Evolutionary conservation across 129 eudicot species (phyloP), one percentile per base, ranked within the genome.

Genomic region (Lonicera japonica): DNA sequence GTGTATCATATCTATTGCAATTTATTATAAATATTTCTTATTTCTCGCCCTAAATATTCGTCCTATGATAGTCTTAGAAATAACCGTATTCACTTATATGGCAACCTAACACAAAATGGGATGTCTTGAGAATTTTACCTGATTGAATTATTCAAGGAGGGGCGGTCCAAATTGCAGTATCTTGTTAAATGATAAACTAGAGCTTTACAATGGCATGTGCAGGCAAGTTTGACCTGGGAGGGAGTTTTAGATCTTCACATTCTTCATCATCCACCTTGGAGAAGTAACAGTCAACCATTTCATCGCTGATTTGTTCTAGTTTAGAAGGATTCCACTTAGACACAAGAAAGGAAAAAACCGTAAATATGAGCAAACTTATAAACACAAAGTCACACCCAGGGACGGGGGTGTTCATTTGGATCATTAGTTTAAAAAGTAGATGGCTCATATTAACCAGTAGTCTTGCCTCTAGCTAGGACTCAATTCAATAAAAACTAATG

Each of bases 301-400:
- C 67, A 0, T 82, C 83, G 29, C 65, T 80, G 56, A 92, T 76
- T 19, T 61, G 70, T 80, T 92, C 96, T 20, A 92, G 58, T 50
- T 74, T 78, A 25, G 96, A 82, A 41, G 98, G 98, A 17, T 84
- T 67, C 98, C 97, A 90, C 97, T 90, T 71, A 43, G 65, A 74
- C 0, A 5, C n/a, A n/a, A 15, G 14, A n/a, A 13, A 41, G 19
- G 16, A 11, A 4, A 43, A 43, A 43, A 43, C 50, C 14, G 14
- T 43, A 43, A 14, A 29, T 29, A 29, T 29, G 36, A 29, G 36
- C 36, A 29, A 29, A 29, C 36, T 29, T 1, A 1, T 29, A 29
- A 29, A 29, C 36, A 29, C 36, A 29, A 29, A 29, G 6, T 29
- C 36, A 6, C 36, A 29, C 36, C 6, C 6, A 1, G 36, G 2